Evolutionary conservation across 257 asterid species (phyloP).

Genomic region (Verbena officinalis): DNA sequence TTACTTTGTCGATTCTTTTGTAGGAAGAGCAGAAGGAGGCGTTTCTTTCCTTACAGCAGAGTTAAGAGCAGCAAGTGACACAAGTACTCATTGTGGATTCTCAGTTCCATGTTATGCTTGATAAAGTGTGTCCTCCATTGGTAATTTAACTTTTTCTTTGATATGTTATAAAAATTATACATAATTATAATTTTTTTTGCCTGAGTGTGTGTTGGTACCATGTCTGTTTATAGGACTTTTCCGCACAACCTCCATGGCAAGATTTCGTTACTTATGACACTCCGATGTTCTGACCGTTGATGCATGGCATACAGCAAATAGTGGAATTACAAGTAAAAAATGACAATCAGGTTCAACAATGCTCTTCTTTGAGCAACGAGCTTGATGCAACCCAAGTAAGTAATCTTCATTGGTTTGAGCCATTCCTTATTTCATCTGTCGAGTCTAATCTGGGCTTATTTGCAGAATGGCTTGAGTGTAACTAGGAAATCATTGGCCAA

Average conservation of each 20-base stretch:
- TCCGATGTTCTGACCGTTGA: conserved; percentile 5
- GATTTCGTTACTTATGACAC: neutral
- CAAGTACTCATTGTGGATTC: too few species aligned
- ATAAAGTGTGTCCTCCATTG: too few species aligned
- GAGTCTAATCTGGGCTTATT: conserved; percentile 35
- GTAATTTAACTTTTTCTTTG: too few species aligned
- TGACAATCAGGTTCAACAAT: conserved; percentile 57
- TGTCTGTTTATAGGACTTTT: too few species aligned
- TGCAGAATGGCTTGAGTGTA: conserved; percentile 67
- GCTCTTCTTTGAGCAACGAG: conserved; percentile 58
- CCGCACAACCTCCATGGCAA: too few species aligned
- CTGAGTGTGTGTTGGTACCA: too few species aligned
- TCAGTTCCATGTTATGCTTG: too few species aligned
- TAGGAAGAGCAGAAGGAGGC: too few species aligned
- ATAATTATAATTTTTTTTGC: neutral
- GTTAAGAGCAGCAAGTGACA: too few species aligned
- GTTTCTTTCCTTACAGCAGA: too few species aligned
- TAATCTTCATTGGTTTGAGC: conserved; percentile 8
- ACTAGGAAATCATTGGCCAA: conserved; percentile 55
- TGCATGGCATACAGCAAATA: conserved; percentile 46
- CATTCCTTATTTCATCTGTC: neutral
- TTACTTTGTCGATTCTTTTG: too few species aligned
- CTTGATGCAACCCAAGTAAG: conserved; percentile 71
- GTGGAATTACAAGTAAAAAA: conserved; percentile 65
- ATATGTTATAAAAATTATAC: too few species aligned